Conservation (phyloP, 495 filamentous ascomycete species). For the Xylaria curta region DNA sequence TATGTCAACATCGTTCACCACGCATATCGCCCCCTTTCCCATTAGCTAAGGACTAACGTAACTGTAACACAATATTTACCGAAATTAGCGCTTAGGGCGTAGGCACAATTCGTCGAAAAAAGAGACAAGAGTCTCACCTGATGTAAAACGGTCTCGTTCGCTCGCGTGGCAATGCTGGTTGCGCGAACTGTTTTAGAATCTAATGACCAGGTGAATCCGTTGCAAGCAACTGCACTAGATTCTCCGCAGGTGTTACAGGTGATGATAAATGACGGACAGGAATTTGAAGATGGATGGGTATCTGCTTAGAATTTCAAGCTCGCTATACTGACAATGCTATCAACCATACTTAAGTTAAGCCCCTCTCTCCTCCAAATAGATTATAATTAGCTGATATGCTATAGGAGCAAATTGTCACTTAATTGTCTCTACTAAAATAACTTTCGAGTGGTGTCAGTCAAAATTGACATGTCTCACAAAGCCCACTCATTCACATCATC, state of each 20-base stretch:
- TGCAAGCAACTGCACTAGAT: neutral
- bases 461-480: slow-evolving; percentile 54
- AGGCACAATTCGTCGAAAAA: neutral
- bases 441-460: neutral
- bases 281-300: slow-evolving; percentile 11
- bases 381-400: slow-evolving; percentile 8
- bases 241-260: neutral
- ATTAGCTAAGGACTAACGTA: neutral
- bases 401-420: neutral
- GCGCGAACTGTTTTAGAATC: neutral
- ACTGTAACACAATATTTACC: neutral
- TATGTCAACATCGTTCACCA: neutral
- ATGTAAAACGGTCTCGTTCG: neutral
- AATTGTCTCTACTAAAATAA: neutral
- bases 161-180: neutral
- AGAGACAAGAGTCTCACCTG: neutral
- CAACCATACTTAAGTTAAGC: neutral
- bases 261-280: neutral
- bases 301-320: slow-evolving; percentile 19
- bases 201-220: neutral
- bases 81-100: neutral
- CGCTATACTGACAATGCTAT: neutral
- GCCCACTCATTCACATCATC: slow-evolving; percentile 86
- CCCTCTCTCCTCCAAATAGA: neutral
- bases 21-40: too few species aligned